Base-by-base conservation (phyloP, 1,284 basidiomycete genomes). In the Pascua sp. region DNA sequence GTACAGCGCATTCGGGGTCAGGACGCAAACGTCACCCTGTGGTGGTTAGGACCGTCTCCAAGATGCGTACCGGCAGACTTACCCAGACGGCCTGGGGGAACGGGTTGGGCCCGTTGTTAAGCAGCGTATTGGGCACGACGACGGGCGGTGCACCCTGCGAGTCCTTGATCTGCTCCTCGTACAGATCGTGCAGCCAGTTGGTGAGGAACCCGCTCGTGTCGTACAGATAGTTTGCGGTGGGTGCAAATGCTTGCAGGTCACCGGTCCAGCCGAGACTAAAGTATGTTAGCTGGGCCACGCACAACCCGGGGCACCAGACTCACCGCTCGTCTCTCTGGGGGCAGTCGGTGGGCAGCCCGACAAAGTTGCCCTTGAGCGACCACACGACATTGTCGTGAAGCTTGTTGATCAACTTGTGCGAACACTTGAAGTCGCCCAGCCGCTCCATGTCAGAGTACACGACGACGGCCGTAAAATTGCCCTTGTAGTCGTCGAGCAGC, bases 261-360 rank as follows among this genome's bases (percentile, higher is more conserved):
- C 68, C 72, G 0, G 71, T 75, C 72, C 72, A 75, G 4, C 72
- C 72, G 4, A 73, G 61, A 9, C 24, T 32, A 32, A 32, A 7
- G 24, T 7, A 32, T 32, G 24, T 32, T 32, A 32, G 24, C 7
- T 32, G 24, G 24, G 24, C 7, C 24, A 32, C 24, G 24, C 24
- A 7, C n/a, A n/a, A n/a, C n/a, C n/a, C n/a, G n/a, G n/a, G n/a
- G n/a, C n/a, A n/a, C n/a, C n/a, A 32, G 24, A 32, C 24, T 32
- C 24, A 32, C 37, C 73, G 61, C 56, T 75, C 72, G 51, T 75
- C 71, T 17, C 72, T 64, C 61, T 75, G 72, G 5, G 72, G 72
- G 56, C 72, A 74, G 45, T 74, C 72, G 16, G 67, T 74, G 11
- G 70, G 72, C 2, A 75, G 47, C 5, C 64, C 64, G 11, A 74